Percentiles rank a stretch among this genome's conserved stretches.
phyloP scores from a whole-genome alignment of 345 rosid genomes.

The Bruguiera parviflora region DNA sequence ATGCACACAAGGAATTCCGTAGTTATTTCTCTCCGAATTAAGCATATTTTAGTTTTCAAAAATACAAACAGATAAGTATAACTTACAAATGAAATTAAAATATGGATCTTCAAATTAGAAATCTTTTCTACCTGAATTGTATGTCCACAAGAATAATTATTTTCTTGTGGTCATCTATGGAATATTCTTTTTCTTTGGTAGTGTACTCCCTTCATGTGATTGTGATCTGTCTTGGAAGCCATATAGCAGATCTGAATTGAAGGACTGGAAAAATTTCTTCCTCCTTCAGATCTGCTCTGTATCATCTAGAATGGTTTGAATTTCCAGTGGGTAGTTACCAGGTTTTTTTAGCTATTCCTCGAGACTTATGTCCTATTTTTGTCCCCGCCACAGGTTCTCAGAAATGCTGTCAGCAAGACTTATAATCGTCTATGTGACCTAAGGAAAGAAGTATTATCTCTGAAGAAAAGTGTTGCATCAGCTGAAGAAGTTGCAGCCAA shows the following conservation, averaged over 20 bases:
- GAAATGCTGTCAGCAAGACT: constrained; percentile 92
- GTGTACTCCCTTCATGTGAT: neutral
- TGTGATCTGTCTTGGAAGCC: neutral
- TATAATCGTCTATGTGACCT: constrained; percentile 83
- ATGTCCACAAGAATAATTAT: too few species aligned
- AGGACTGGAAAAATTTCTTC: neutral
- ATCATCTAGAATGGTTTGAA: neutral
- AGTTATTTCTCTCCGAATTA: too few species aligned
- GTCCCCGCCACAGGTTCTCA: constrained; percentile 51
- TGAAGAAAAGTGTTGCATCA: constrained; percentile 49
- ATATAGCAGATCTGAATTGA: neutral
- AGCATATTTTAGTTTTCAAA: too few species aligned
- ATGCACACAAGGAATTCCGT: too few species aligned
- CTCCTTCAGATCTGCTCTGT: neutral
- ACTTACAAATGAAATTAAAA: too few species aligned
- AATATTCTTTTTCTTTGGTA: neutral
- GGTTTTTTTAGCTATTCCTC: neutral
- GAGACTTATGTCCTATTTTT: constrained; percentile 4
- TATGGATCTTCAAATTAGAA: too few species aligned
- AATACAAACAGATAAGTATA: too few species aligned
- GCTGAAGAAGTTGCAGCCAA: constrained; percentile 75
- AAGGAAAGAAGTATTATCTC: constrained; percentile 75
- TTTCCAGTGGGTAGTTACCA: neutral
- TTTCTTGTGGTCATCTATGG: neutral
- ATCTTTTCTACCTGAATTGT: too few species aligned